Evolutionary conservation across 2,329 filamentous ascomycete genomes (phyloP).

Genomic region (Fusarium humuli): DNA sequence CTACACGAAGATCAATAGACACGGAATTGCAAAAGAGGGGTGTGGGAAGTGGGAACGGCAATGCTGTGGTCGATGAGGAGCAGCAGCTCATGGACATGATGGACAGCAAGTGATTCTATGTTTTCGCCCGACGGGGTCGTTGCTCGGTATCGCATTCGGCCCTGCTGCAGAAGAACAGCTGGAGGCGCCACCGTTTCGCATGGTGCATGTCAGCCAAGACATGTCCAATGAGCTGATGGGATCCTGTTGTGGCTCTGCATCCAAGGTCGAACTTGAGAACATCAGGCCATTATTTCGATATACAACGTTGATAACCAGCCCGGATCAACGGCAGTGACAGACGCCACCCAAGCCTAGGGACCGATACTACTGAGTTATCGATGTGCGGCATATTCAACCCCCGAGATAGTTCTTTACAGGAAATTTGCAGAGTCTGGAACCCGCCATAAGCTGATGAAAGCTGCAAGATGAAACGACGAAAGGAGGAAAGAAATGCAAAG

Average conservation of each 20-base stretch:
- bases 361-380: constrained; percentile 8
- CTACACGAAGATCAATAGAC: constrained; percentile 69
- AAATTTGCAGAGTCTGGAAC: constrained; percentile 23
- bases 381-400: constrained; percentile 2
- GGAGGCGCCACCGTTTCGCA: constrained; percentile 15
- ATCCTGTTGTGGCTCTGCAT: constrained; percentile 11
- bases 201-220: constrained; percentile 32
- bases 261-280: constrained; percentile 14
- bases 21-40: constrained; percentile 68
- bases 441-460: constrained; percentile 10
- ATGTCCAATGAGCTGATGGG: constrained; percentile 26
- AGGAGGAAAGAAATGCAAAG: constrained; percentile 1
- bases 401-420: constrained; percentile 5
- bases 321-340: constrained; percentile 16
- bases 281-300: constrained; percentile 39
- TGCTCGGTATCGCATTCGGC: constrained; percentile 22
- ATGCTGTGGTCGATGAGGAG: constrained; percentile 54
- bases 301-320: constrained; percentile 4
- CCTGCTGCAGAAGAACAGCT: constrained; percentile 6
- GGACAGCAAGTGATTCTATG: constrained; percentile 47
- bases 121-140: background rate
- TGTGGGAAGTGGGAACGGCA: constrained; percentile 47
- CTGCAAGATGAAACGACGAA: constrained; percentile 11
- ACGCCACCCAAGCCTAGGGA: constrained; percentile 1
- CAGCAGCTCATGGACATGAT: constrained; percentile 57